phyloP scores from a whole-genome alignment of 345 rosid genomes.

The Anacardium occidentale region DNA sequence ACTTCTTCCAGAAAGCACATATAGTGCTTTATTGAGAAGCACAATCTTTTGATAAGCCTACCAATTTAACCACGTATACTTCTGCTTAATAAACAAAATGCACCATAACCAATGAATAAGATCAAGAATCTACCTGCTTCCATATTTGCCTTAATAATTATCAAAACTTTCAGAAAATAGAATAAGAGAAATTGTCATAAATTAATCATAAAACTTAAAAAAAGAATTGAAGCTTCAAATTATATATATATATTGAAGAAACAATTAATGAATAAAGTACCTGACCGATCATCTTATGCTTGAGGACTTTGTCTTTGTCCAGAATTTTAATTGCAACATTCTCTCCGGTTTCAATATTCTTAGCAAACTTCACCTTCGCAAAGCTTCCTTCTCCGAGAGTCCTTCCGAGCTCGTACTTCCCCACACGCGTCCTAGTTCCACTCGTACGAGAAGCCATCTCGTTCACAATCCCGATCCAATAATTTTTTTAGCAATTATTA shows the following conservation, averaged over 20 bases:
- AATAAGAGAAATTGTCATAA: neutral
- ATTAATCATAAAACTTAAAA: neutral
- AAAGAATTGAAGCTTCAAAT: neutral
- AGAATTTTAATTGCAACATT: slow-evolving; percentile 89
- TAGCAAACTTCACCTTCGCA: slow-evolving; percentile 97
- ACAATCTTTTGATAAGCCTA: neutral
- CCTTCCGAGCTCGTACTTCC: slow-evolving; percentile 90
- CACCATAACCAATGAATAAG: neutral
- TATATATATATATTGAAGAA: too few relatives aligned
- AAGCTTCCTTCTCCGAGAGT: slow-evolving; percentile 96
- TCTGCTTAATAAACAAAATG: neutral
- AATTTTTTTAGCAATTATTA: neutral
- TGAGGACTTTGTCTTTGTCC: slow-evolving; percentile 86
- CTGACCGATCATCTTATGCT: slow-evolving; percentile 93
- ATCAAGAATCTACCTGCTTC: too few relatives aligned
- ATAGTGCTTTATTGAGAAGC: neutral
- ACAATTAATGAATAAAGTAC: slow-evolving; percentile 33
- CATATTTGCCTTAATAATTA: too few relatives aligned
- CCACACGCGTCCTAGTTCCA: slow-evolving; percentile 78
- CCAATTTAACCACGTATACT: too few relatives aligned
- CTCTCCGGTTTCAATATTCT: slow-evolving; percentile 64
- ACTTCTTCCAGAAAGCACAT: neutral
- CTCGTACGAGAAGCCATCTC: slow-evolving; percentile 50
- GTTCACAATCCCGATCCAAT: neutral
- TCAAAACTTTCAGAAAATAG: too few relatives aligned